phyloP scores from a whole-genome alignment of 306 rosid genomes.

The Medicago ruthenica region DNA sequence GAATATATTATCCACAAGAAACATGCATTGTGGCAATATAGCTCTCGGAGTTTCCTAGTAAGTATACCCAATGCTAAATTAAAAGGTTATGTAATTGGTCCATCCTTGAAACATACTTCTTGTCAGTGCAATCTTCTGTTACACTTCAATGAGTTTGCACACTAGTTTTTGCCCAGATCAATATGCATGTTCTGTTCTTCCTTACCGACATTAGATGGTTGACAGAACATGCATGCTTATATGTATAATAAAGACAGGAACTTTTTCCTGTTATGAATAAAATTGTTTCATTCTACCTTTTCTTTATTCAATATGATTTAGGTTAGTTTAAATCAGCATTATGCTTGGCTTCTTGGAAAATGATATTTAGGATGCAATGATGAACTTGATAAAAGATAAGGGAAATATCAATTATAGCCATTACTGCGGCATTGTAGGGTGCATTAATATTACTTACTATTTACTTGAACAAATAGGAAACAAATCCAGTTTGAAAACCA shows the following conservation, averaged over 20 bases:
- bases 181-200: background rate
- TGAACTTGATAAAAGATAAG: constrained; percentile 10
- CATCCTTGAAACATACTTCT: background rate
- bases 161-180: background rate
- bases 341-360: constrained; percentile 25
- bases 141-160: constrained; percentile 2
- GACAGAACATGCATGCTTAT: constrained; percentile 12
- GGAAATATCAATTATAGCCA: background rate
- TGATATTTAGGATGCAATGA: constrained; percentile 27
- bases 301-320: constrained; percentile 15
- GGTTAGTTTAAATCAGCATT: constrained; percentile 35
- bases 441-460: constrained; percentile 28
- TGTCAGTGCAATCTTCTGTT: background rate
- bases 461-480: constrained; percentile 26
- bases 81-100: background rate
- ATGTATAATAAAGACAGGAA: background rate
- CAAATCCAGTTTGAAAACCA: constrained; percentile 21
- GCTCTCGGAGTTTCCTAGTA: constrained; percentile 3
- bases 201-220: constrained; percentile 3
- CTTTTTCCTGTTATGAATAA: background rate
- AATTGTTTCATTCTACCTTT: constrained; percentile 8
- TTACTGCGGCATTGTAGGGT: background rate
- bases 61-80: background rate
- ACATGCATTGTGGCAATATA: background rate
- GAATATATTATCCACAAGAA: background rate